Conservation (phyloP, 257 asterid species). For the Parsonsia alboflavescens region DNA sequence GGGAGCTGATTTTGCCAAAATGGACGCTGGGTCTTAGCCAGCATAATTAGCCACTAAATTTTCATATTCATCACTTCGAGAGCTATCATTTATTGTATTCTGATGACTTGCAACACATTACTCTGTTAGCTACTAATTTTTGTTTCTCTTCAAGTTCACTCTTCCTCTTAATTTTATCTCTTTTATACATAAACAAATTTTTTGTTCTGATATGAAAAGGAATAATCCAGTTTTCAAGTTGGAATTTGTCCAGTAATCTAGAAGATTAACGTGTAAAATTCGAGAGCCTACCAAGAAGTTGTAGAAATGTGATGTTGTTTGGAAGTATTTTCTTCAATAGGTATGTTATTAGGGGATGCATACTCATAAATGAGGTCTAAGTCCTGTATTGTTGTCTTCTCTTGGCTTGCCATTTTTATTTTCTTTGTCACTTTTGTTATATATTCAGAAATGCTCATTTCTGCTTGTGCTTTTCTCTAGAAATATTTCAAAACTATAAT, state of each 20-base stretch:
- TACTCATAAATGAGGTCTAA: background rate
- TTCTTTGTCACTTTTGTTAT: background rate
- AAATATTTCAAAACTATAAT: background rate
- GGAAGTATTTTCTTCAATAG: background rate
- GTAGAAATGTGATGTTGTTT: background rate
- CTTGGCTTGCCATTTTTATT: background rate
- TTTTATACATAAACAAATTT: background rate
- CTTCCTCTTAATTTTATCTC: background rate
- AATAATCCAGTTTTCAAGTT: background rate
- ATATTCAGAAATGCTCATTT: background rate
- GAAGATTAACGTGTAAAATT: background rate
- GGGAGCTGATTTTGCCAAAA: background rate
- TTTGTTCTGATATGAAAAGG: background rate
- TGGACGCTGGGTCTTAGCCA: background rate
- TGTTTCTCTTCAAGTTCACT: background rate
- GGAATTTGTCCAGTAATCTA: background rate
- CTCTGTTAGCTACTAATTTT: background rate
- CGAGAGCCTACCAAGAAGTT: background rate
- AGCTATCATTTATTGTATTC: background rate
- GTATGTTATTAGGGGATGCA: background rate
- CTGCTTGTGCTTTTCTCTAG: background rate
- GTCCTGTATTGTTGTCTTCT: background rate
- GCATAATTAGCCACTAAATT: background rate
- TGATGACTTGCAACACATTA: background rate
- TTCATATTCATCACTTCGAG: background rate